phyloP scores from a whole-genome alignment of 139 green algal genomes.

The Chlorella ohadii region DNA sequence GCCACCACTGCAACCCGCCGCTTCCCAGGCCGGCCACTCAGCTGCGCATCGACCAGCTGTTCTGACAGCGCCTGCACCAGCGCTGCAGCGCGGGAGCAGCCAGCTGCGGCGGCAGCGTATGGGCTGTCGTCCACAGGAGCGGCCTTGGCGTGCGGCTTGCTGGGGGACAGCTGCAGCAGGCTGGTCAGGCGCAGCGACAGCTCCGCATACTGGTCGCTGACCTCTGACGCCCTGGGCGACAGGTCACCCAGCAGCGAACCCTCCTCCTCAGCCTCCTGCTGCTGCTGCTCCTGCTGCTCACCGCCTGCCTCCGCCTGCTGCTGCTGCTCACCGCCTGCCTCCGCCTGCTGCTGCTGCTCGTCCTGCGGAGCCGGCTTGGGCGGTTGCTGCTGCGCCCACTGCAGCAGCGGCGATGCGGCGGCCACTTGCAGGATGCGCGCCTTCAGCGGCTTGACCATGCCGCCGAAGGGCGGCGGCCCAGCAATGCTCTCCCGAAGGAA shows the following conservation, averaged over 20 bases:
- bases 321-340: neutral
- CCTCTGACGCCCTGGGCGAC: too few relatives aligned
- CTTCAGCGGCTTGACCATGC: neutral
- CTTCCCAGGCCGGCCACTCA: neutral
- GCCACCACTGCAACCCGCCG: constrained; percentile 25
- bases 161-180: neutral
- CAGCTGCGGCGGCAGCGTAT: neutral
- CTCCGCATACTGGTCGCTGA: too few relatives aligned
- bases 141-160: neutral
- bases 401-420: constrained; percentile 21
- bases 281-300: neutral
- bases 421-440: constrained; percentile 25
- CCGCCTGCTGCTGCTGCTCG: neutral
- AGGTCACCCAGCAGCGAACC: too few relatives aligned
- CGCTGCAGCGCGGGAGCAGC: neutral
- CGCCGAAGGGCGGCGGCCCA: neutral
- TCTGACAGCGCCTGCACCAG: constrained; percentile 28
- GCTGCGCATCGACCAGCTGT: neutral
- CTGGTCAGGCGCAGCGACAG: neutral
- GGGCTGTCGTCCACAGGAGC: neutral
- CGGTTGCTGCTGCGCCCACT: constrained; percentile 11
- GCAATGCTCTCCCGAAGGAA: constrained; percentile 20
- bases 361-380: neutral
- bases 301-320: neutral
- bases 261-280: neutral